A percentile compares a stretch with the other conserved stretches of the same genome.
Evolutionary conservation across 306 rosid genomes (phyloP).

Genomic region (Cicer yamashitae): DNA sequence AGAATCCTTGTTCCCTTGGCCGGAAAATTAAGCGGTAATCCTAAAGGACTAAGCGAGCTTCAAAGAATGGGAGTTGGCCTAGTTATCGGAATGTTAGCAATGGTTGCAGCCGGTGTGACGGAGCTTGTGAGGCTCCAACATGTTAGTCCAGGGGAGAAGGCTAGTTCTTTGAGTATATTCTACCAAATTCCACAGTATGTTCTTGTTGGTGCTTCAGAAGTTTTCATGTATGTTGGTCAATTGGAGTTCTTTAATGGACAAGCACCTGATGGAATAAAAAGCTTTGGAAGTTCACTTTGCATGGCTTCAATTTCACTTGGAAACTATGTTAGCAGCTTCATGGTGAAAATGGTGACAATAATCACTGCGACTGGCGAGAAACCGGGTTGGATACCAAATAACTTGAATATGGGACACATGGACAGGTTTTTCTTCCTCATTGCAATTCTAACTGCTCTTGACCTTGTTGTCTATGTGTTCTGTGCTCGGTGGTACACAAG

Average conservation of each 20-base stretch:
- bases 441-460: constrained; percentile 55
- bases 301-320: constrained; percentile 75
- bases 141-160: constrained; percentile 43
- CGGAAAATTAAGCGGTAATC: constrained; percentile 50
- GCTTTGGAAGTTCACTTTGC: constrained; percentile 68
- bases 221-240: constrained; percentile 66
- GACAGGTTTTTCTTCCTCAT: constrained; percentile 61
- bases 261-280: constrained; percentile 68
- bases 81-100: constrained; percentile 58
- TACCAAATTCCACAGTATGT: constrained; percentile 65
- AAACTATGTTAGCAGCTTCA: constrained; percentile 60
- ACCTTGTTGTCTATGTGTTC: constrained; percentile 50
- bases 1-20: constrained; percentile 51
- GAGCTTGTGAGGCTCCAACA: constrained; percentile 50
- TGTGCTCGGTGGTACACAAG: constrained; percentile 56
- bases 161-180: constrained; percentile 53
- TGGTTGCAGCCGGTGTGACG: constrained; percentile 62
- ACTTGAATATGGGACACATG: constrained; percentile 59
- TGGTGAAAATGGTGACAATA: constrained; percentile 52
- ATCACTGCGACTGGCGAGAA: constrained; percentile 48
- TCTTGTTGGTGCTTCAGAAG: constrained; percentile 68
- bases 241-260: constrained; percentile 64
- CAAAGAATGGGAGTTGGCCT: constrained; percentile 73
- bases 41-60: constrained; percentile 59
- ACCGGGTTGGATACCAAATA: constrained; percentile 62